Conservation (phyloP, 2,329 filamentous ascomycete species). For the Cladophialophora exuberans region DNA sequence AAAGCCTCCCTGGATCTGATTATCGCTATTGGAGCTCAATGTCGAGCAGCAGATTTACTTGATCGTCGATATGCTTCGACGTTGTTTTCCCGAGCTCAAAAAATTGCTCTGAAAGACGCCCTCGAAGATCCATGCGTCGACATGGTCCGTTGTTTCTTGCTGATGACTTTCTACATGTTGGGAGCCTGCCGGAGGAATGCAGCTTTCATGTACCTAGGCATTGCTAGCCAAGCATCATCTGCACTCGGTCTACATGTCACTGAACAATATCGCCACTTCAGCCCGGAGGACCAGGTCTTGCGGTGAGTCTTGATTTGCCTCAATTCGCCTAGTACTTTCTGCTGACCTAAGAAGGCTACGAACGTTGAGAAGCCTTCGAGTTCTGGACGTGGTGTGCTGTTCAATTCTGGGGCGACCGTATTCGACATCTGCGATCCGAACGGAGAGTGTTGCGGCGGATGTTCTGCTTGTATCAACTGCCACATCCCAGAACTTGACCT, state of each 20-base stretch:
- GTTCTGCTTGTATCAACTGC: slow-evolving; percentile 29
- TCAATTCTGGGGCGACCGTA: slow-evolving; percentile 54
- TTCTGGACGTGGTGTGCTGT: slow-evolving; percentile 53
- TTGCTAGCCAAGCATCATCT: slow-evolving; percentile 61
- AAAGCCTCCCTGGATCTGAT: slow-evolving; percentile 48
- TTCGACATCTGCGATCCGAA: slow-evolving; percentile 37
- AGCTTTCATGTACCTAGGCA: slow-evolving; percentile 66
- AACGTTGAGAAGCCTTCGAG: slow-evolving; percentile 53
- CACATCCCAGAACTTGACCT: slow-evolving; percentile 35
- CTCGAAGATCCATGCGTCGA: slow-evolving; percentile 59
- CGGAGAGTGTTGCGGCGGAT: slow-evolving; percentile 33
- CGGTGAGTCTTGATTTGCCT: slow-evolving; percentile 9
- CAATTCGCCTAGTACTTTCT: neutral
- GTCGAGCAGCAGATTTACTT: slow-evolving; percentile 37
- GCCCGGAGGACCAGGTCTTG: slow-evolving; percentile 11
- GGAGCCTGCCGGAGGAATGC: slow-evolving; percentile 62
- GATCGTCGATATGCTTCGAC: slow-evolving; percentile 39
- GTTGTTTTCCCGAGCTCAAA: slow-evolving; percentile 55
- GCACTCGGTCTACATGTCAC: slow-evolving; percentile 59
- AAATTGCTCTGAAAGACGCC: slow-evolving; percentile 54
- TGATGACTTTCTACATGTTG: slow-evolving; percentile 64
- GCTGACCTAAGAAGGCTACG: slow-evolving; percentile 38
- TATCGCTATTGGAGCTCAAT: slow-evolving; percentile 59
- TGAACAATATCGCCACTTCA: slow-evolving; percentile 36
- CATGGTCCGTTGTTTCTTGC: slow-evolving; percentile 56